Base-by-base conservation (phyloP, 108 stramenopile species). In the Discostella stelligeroides region DNA sequence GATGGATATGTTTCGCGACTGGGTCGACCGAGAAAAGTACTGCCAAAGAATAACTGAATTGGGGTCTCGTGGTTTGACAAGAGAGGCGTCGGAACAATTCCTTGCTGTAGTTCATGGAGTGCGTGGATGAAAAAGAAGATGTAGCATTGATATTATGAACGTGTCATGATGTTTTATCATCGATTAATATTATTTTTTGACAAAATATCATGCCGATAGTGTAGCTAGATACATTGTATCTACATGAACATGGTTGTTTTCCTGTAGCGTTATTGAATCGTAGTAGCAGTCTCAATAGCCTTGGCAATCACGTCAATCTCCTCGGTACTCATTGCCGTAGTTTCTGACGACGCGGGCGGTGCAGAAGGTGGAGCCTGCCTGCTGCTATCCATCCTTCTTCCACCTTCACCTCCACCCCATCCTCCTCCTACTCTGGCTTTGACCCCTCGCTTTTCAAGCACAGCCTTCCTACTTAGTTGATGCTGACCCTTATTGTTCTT, bases 401-500 rank as follows among this genome's bases (percentile, higher is more conserved):
- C 41, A 10, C 43, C 66, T 15, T 38, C 37, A 41, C 39, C 43
- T 4, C 57, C 28, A 20, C 41, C 39, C 7, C n/a, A n/a, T n/a
- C 59, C 64, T 28, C 40, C 55, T 63, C 56, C 62, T 56, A 72
- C 77, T 65, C 69, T 67, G 12, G 25, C 15, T 24, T 50, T 55
- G 14, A 68, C 60, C n/a, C 60, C 51, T 14, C 62, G 48, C 29
- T 74, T 82, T 47, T 85, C 85, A 58, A 93, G 56, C 13, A 77
- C 53, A 21, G 70, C 76, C 72, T 90, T 94, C 46, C 92, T 82
- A 76, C 89, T 91, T 34, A 94, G 64, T 54, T 75, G 80, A 46
- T 84, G 71, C 62, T 91, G 84, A 10, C 92, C 92, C 39, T 75
- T 85, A 17, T 88, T 82, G 47, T 88, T 88, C 46, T 83, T 78